phyloP scores from a whole-genome alignment of 192 early-diverging fungal species.

The Phycomyces nitens region DNA sequence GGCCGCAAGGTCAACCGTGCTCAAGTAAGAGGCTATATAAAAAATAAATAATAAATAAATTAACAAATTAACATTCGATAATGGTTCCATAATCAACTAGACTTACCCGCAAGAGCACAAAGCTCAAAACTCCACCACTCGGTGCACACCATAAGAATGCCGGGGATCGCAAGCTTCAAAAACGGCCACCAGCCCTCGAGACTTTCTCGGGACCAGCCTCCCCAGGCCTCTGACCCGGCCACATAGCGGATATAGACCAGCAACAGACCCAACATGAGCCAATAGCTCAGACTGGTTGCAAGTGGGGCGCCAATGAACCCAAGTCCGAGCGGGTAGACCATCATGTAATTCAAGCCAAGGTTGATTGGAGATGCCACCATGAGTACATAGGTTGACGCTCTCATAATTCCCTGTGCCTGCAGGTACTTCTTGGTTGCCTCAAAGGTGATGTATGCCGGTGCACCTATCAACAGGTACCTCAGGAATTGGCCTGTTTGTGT shows the following conservation, averaged over 20 bases:
- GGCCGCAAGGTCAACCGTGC: slow-evolving; percentile 70
- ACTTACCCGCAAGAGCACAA: slow-evolving; percentile 49
- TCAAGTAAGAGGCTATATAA: slow-evolving; percentile 59
- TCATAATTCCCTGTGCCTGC: slow-evolving; percentile 88
- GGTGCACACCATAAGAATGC: slow-evolving; percentile 72
- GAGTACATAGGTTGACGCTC: slow-evolving; percentile 73
- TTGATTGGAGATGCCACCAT: slow-evolving; percentile 69
- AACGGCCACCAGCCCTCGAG: slow-evolving; percentile 58
- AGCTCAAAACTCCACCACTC: slow-evolving; percentile 78
- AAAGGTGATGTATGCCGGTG: slow-evolving; percentile 71
- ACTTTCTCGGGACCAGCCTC: slow-evolving; percentile 77
- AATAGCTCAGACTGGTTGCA: slow-evolving; percentile 73
- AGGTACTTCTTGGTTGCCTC: slow-evolving; percentile 84
- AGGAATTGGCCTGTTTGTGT: slow-evolving; percentile 45
- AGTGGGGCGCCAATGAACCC: slow-evolving; percentile 85
- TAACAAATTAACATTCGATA: too few species aligned
- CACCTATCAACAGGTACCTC: slow-evolving; percentile 62
- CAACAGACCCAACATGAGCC: slow-evolving; percentile 62
- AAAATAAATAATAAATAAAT: too few species aligned
- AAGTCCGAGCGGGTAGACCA: slow-evolving; percentile 71
- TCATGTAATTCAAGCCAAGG: slow-evolving; percentile 68
- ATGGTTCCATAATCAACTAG: too few species aligned
- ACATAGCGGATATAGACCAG: slow-evolving; percentile 61
- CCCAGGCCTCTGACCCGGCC: slow-evolving; percentile 76
- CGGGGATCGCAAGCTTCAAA: slow-evolving; percentile 69